Percentiles rank a stretch among this genome's conserved stretches.
phyloP scores from a whole-genome alignment of 83 land plant genomes.

The Thuja plicata region DNA sequence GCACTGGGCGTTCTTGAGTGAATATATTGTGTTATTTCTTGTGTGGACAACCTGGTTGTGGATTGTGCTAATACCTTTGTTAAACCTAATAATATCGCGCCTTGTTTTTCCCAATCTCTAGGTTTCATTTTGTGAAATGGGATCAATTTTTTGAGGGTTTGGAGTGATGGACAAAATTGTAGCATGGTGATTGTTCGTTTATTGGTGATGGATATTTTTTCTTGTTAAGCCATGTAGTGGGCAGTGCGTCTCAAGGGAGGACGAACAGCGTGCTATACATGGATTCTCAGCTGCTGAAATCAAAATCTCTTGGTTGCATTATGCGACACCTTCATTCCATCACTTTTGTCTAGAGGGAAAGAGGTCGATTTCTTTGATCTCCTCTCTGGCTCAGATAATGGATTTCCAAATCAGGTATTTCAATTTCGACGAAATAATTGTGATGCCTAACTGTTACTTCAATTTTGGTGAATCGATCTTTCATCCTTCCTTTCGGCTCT shows the following conservation, averaged over 20 bases:
- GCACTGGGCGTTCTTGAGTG: neutral
- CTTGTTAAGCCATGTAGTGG: neutral
- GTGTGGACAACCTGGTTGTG: constrained; percentile 2
- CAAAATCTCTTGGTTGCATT: neutral
- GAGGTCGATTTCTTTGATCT: constrained; percentile 1
- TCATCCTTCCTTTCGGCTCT: too few relatives aligned
- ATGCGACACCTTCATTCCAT: constrained; percentile 7
- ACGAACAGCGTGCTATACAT: neutral
- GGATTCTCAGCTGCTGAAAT: neutral
- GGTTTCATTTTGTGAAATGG: too few relatives aligned
- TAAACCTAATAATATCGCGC: neutral
- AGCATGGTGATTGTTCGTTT: too few relatives aligned
- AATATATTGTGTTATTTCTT: neutral
- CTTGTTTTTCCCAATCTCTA: neutral
- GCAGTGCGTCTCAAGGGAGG: neutral
- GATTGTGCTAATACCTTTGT: neutral
- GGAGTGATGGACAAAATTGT: too few relatives aligned
- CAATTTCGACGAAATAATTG: neutral
- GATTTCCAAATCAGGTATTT: constrained; percentile 7
- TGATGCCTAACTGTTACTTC: neutral
- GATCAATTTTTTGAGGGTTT: too few relatives aligned
- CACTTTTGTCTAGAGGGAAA: neutral
- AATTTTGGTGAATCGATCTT: neutral
- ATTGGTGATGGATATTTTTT: too few relatives aligned
- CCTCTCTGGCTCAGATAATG: neutral